A percentile compares a stretch with the other conserved stretches of the same genome.
Conservation (phyloP, 2,329 filamentous ascomycete species). For the Colletotrichum theobromicola region DNA sequence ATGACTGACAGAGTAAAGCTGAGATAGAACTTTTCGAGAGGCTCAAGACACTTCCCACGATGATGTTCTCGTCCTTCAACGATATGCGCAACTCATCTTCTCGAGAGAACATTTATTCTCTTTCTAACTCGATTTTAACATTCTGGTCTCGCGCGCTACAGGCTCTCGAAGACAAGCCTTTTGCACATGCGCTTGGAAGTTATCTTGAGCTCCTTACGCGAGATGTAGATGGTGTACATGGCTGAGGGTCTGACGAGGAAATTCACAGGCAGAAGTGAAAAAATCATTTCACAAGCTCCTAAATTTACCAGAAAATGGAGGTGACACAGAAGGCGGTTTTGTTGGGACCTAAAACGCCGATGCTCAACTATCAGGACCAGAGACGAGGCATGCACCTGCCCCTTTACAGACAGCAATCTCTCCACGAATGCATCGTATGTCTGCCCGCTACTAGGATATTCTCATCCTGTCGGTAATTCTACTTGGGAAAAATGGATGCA, state of each 20-base stretch:
- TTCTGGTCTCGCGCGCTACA: neutral
- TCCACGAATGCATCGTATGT: neutral
- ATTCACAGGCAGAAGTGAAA: neutral
- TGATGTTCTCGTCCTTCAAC: neutral
- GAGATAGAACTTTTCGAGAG: neutral
- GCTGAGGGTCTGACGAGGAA: neutral
- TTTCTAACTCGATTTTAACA: neutral
- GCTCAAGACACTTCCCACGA: neutral
- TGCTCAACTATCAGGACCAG: rapidly evolving
- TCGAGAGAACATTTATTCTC: neutral
- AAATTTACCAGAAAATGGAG: rapidly evolving
- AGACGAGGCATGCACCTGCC: neutral
- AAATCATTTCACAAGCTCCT: rapidly evolving
- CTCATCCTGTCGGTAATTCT: rapidly evolving
- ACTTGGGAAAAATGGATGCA: rapidly evolving
- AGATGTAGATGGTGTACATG: rapidly evolving
- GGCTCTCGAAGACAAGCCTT: neutral
- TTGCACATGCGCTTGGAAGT: neutral
- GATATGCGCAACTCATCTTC: neutral
- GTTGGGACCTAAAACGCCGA: rapidly evolving
- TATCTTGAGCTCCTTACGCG: neutral
- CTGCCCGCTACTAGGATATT: rapidly evolving
- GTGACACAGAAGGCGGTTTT: rapidly evolving
- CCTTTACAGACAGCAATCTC: rapidly evolving
- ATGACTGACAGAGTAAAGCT: neutral